Percentiles rank a stretch among this genome's conserved stretches.
Evolutionary conservation across 2,329 filamentous ascomycete species (phyloP).

Genomic region (Ophiocordyceps camponoti-rufipedis): DNA sequence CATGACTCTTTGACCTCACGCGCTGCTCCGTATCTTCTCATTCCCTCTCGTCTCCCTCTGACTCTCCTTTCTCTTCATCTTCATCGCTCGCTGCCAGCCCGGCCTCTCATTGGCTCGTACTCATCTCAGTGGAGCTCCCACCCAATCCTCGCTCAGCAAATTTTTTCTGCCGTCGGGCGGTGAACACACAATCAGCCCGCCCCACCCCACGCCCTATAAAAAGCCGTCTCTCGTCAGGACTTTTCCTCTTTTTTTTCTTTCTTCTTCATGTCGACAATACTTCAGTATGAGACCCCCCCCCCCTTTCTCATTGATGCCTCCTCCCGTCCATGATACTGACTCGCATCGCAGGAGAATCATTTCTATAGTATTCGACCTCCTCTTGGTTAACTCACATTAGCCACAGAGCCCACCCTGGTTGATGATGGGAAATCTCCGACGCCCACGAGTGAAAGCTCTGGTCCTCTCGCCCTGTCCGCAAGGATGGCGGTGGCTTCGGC

Average conservation of each 20-base stretch:
- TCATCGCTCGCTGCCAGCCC: too few species aligned
- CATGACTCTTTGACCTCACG: too few species aligned
- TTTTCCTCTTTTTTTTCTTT: constrained; percentile 26
- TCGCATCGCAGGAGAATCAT: constrained; percentile 52
- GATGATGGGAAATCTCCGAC: constrained; percentile 78
- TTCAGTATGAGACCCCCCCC: constrained; percentile 23
- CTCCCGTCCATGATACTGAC: background rate
- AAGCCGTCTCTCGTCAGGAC: constrained; percentile 6
- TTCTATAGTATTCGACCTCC: constrained; percentile 93
- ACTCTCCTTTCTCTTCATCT: too few species aligned
- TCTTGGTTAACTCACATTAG: constrained; percentile 83
- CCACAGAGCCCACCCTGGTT: constrained; percentile 90
- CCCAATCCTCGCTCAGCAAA: constrained; percentile 1
- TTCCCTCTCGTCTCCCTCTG: too few species aligned
- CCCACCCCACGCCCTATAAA: constrained; percentile 21
- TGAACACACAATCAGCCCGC: constrained; percentile 12
- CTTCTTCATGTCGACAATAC: constrained; percentile 45
- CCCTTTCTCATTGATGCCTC: constrained; percentile 10
- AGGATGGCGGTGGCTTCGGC: constrained; percentile 33
- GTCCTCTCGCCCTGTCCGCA: constrained; percentile 42
- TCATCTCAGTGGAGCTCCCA: background rate
- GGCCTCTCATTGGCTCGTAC: background rate
- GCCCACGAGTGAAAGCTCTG: constrained; percentile 68
- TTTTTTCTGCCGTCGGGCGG: constrained; percentile 5
- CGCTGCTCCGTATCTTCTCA: too few species aligned